phyloP scores from a whole-genome alignment of 169 alveolate species.

The Eimeria zaria region DNA sequence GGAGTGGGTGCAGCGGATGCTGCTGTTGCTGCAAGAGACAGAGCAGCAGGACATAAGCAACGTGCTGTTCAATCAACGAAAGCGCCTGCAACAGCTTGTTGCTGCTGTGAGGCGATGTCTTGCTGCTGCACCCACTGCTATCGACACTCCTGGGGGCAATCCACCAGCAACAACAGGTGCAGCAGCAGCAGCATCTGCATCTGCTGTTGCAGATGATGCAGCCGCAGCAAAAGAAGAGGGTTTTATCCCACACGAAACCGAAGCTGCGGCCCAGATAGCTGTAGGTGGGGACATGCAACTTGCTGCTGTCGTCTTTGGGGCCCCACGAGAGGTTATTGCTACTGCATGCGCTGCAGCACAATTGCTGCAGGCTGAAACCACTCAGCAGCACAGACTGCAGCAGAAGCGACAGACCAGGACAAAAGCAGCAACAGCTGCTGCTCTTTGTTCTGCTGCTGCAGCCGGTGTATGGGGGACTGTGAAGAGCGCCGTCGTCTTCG shows the following conservation, averaged over 20 bases:
- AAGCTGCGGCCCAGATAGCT: slow-evolving; percentile 47
- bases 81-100: slow-evolving; percentile 49
- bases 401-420: slow-evolving; percentile 13
- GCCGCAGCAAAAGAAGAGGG: slow-evolving; percentile 28
- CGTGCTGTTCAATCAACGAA: not conserved
- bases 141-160: not conserved
- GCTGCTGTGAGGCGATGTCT: slow-evolving; percentile 42
- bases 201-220: slow-evolving; percentile 29
- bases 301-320: slow-evolving; percentile 50
- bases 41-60: not conserved
- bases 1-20: slow-evolving; percentile 64
- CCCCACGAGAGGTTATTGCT: not conserved
- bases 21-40: slow-evolving; percentile 19
- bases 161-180: not conserved
- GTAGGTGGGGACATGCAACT: slow-evolving; percentile 28
- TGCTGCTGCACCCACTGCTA: slow-evolving; percentile 34
- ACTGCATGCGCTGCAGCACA: slow-evolving; percentile 48
- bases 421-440: not conserved
- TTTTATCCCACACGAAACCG: slow-evolving; percentile 14
- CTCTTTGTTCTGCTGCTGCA: slow-evolving; percentile 1
- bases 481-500: not conserved
- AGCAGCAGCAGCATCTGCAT: slow-evolving; percentile 11
- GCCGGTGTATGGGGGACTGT: not conserved
- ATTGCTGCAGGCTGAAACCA: slow-evolving; percentile 30
- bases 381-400: not conserved